A percentile compares a stretch with the other conserved stretches of the same genome.
phyloP scores from a whole-genome alignment of 768 basidiomycete species.

The Artomyces pyxidatus region DNA sequence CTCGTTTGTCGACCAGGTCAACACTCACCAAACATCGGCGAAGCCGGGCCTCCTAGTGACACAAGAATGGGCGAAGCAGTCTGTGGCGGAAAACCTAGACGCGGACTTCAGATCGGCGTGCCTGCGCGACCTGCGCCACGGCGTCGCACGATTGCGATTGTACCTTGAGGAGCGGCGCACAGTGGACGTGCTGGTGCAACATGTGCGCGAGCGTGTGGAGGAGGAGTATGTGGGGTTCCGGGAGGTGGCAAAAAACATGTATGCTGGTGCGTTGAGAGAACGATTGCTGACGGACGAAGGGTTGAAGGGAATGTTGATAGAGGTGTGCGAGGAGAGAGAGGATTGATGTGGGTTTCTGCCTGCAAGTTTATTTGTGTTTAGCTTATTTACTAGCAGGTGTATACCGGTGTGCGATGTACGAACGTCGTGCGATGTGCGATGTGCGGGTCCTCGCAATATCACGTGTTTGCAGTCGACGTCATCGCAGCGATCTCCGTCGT shows the following conservation, averaged over 20 bases:
- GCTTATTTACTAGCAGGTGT: too few species aligned
- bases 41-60: constrained; percentile 21
- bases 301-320: constrained; percentile 22
- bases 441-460: too few species aligned
- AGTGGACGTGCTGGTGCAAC: constrained; percentile 67
- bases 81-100: constrained; percentile 39
- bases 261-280: constrained; percentile 28
- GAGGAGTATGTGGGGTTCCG: constrained; percentile 71
- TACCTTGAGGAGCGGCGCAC: constrained; percentile 82
- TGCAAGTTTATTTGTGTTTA: too few species aligned
- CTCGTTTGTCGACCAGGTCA: constrained; percentile 52
- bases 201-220: constrained; percentile 66
- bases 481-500: not conserved
- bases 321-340: constrained; percentile 1
- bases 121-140: constrained; percentile 45
- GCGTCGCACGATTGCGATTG: constrained; percentile 52
- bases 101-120: constrained; percentile 45
- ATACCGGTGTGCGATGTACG: too few species aligned
- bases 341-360: not conserved
- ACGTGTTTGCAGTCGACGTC: too few species aligned
- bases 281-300: constrained; percentile 27
- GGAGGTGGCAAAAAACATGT: constrained; percentile 47
- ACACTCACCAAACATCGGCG: constrained; percentile 19
- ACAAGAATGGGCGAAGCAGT: constrained; percentile 45
- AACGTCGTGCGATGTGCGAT: too few species aligned